Conservation (phyloP, 2,329 filamentous ascomycete genomes). For the Westerdykella sp. region DNA sequence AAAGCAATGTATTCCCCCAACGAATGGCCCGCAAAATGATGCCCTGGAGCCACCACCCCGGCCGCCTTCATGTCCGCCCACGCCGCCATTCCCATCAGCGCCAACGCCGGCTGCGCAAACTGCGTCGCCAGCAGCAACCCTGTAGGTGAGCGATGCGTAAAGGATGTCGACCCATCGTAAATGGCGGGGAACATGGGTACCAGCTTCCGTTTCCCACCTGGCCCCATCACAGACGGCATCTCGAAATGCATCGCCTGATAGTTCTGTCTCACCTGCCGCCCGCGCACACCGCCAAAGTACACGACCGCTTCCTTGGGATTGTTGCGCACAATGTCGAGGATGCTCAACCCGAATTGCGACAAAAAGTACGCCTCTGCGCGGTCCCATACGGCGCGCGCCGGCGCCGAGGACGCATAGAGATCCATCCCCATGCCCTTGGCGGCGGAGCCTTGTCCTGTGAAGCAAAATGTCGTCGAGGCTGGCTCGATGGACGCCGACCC, state of each 20-base stretch:
- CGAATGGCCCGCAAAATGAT: slow-evolving; percentile 8
- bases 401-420: slow-evolving; percentile 31
- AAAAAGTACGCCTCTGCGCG: slow-evolving; percentile 41
- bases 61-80: slow-evolving; percentile 4
- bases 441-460: slow-evolving; percentile 41
- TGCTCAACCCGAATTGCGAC: slow-evolving; percentile 15
- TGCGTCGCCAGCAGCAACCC: slow-evolving; percentile 16
- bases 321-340: slow-evolving; percentile 34
- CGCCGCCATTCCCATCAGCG: slow-evolving; percentile 7
- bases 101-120: slow-evolving; percentile 19
- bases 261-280: slow-evolving; percentile 29
- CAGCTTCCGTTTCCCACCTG: background rate
- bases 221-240: slow-evolving; percentile 1
- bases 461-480: slow-evolving; percentile 32
- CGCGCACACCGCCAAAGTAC: slow-evolving; percentile 34
- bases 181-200: slow-evolving; percentile 11
- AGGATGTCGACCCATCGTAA: slow-evolving; percentile 7
- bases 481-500: slow-evolving; percentile 29
- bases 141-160: slow-evolving; percentile 10
- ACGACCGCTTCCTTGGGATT: slow-evolving; percentile 37
- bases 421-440: slow-evolving; percentile 40
- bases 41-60: slow-evolving; percentile 2
- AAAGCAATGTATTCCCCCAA: slow-evolving; percentile 16
- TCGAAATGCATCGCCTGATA: slow-evolving; percentile 24
- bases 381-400: slow-evolving; percentile 44